phyloP scores from a whole-genome alignment of 106 monocot genomes.

The Dendrobium catenatum region DNA sequence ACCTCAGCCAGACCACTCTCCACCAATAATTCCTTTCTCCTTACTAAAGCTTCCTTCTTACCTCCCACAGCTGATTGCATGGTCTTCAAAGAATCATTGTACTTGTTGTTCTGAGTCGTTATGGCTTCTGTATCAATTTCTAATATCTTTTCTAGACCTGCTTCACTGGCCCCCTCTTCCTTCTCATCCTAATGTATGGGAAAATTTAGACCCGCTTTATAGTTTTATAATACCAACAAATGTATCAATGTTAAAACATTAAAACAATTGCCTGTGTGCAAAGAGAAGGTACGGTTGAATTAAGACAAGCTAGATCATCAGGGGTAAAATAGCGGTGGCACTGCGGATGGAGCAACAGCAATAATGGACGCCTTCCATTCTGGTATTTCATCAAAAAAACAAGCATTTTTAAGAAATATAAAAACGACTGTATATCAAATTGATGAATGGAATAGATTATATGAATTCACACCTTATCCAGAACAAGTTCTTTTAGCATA shows the following conservation, averaged over 20 bases:
- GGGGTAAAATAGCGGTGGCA: conserved; percentile 69
- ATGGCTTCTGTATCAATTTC: conserved; percentile 11
- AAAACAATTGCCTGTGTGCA: conserved; percentile 32
- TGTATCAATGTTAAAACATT: neutral
- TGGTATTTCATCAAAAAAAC: conserved; percentile 10
- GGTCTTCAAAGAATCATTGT: conserved; percentile 10
- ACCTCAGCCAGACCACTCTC: conserved; percentile 89
- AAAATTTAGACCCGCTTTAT: conserved; percentile 5
- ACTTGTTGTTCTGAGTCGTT: conserved; percentile 8
- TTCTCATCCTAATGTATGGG: conserved; percentile 30
- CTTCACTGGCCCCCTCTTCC: conserved; percentile 10
- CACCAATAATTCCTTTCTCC: conserved; percentile 72
- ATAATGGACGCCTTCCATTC: conserved; percentile 67
- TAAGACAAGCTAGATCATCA: conserved; percentile 66
- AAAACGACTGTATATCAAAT: neutral
- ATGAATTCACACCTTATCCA: conserved; percentile 48
- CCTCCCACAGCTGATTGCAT: conserved; percentile 28
- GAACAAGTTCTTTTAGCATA: conserved; percentile 55
- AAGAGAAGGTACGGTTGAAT: conserved; percentile 53
- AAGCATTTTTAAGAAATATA: neutral
- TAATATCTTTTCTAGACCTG: neutral
- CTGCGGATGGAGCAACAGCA: conserved; percentile 78
- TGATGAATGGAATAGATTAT: neutral
- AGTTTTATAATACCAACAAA: conserved; percentile 1
- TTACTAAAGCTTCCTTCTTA: conserved; percentile 68